Percentiles rank a stretch among this genome's conserved stretches.
Conservation (phyloP, 176 grass and related monocot genomes). For the Musa troglodytarum region DNA sequence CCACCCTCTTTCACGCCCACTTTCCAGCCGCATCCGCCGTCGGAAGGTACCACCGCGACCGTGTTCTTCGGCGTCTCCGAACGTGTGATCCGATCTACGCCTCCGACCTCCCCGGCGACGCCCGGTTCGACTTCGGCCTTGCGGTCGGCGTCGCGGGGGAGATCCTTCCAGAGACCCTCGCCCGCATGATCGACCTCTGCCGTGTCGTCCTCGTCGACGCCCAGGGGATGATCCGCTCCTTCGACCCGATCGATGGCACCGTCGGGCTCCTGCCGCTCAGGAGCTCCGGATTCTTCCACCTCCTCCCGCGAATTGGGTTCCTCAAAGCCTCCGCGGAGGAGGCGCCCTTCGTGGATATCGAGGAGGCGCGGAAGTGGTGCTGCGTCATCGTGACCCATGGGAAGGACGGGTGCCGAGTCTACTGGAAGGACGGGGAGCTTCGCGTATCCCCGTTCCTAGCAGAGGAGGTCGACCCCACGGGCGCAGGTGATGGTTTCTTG, state of each 20-base stretch:
- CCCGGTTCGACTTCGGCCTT: conserved; percentile 61
- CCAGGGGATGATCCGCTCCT: conserved; percentile 83
- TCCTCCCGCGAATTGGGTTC: conserved; percentile 57
- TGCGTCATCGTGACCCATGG: conserved; percentile 91
- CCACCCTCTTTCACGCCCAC: conserved; percentile 79
- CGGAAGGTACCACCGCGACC: conserved; percentile 44
- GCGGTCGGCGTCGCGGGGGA: conserved; percentile 70
- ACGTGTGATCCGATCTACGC: conserved; percentile 70
- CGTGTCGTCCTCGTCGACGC: conserved; percentile 70
- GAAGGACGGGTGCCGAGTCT: conserved; percentile 66
- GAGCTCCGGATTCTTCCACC: conserved; percentile 37
- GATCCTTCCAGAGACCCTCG: conserved; percentile 64
- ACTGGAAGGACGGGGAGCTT: conserved; percentile 60
- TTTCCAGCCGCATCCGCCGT: conserved; percentile 33
- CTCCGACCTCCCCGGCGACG: conserved; percentile 39
- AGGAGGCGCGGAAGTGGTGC: conserved; percentile 43
- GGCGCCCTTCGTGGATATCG: conserved; percentile 71
- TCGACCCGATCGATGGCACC: conserved; percentile 45
- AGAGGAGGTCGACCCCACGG: conserved; percentile 80
- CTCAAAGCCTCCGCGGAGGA: conserved; percentile 89
- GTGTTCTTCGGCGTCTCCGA: conserved; percentile 51
- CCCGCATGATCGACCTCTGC: conserved; percentile 61
- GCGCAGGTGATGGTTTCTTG: conserved; percentile 87
- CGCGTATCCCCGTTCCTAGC: conserved; percentile 49
- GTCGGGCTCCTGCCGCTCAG: conserved; percentile 50